These are phyloP conservation scores for Silene coronaria DNA, from an alignment of 179 eudicot genomes.

Conservation along the genomic window DNA sequence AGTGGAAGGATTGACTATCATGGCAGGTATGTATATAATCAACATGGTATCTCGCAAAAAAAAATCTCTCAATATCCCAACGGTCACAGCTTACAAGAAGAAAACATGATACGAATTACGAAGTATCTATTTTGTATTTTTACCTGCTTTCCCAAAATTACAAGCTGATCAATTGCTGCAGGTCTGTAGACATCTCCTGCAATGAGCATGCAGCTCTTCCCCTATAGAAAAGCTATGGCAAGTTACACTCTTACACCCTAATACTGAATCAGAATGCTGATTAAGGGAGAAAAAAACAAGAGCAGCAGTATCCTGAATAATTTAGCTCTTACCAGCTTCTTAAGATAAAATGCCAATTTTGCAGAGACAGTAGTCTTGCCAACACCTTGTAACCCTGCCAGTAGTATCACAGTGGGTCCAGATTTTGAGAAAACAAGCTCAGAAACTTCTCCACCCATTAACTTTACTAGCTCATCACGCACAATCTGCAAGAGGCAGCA, in stretches of 20 bases:
- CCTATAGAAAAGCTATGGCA: conserved; percentile 37
- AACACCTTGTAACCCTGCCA: conserved; percentile 98
- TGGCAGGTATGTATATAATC: neutral
- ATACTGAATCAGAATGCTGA: neutral
- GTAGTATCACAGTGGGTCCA: conserved; percentile 74
- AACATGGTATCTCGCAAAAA: neutral
- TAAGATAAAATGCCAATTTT: conserved; percentile 83
- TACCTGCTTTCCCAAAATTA: conserved; percentile 86
- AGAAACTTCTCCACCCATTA: conserved; percentile 97
- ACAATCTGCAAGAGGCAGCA: conserved; percentile 61
- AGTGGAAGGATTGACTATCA: conserved; percentile 7
- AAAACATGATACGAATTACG: neutral
- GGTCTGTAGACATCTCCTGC: conserved; percentile 99
- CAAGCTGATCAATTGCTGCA: conserved; percentile 97
- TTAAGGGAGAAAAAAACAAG: neutral
- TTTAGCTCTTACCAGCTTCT: conserved; percentile 57
- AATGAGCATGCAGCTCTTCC: conserved; percentile 93
- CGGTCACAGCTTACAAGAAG: neutral
- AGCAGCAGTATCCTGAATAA: conserved; percentile 2
- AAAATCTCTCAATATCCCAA: neutral
- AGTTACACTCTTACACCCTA: neutral
- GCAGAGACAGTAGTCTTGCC: conserved; percentile 98
- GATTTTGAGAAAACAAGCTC: conserved; percentile 82
- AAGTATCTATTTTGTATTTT: neutral
- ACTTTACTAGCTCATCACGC: conserved; percentile 74